Conservation (phyloP, 2,329 filamentous ascomycete genomes). For the Achaetomium macrosporum region DNA sequence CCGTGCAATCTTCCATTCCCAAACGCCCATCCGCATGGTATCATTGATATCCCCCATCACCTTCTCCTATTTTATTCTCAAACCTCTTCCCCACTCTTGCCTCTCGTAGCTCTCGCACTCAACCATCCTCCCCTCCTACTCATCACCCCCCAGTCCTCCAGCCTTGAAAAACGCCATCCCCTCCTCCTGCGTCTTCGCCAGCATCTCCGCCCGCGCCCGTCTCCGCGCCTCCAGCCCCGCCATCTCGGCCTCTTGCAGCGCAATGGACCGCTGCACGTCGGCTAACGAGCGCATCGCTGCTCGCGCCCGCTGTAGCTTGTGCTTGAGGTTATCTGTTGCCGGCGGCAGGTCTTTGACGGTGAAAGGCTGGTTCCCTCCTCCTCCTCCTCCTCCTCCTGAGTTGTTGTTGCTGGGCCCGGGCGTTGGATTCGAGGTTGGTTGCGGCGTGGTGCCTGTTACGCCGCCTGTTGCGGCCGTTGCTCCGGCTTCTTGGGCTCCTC, state of each 20-base stretch:
- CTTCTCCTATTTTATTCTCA: constrained; percentile 16
- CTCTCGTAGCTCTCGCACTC: constrained; percentile 6
- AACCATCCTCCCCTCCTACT: constrained; percentile 22
- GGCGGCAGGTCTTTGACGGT: constrained; percentile 68
- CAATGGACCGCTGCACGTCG: constrained; percentile 60
- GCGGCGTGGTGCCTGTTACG: constrained; percentile 24
- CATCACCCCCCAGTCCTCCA: constrained; percentile 23
- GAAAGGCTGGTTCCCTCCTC: constrained; percentile 30
- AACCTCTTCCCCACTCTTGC: constrained; percentile 26
- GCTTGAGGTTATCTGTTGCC: constrained; percentile 72
- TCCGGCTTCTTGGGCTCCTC: neutral
- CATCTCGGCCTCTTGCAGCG: constrained; percentile 69
- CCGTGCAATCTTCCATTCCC: too few relatives aligned
- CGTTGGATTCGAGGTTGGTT: constrained; percentile 22
- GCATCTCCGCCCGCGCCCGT: constrained; percentile 52
- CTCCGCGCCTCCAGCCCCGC: constrained; percentile 59
- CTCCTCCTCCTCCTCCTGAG: constrained; percentile 10
- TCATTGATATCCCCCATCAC: neutral
- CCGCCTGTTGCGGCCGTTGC: constrained; percentile 22
- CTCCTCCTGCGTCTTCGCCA: constrained; percentile 49
- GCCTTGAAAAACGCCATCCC: constrained; percentile 37
- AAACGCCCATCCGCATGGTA: too few relatives aligned
- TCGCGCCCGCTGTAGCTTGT: constrained; percentile 75
- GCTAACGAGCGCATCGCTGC: constrained; percentile 59
- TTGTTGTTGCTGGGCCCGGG: constrained; percentile 2